A percentile compares a stretch with the other conserved stretches of the same genome.
phyloP scores from a whole-genome alignment of 306 rosid species.

The Hippophae gyantsensis region DNA sequence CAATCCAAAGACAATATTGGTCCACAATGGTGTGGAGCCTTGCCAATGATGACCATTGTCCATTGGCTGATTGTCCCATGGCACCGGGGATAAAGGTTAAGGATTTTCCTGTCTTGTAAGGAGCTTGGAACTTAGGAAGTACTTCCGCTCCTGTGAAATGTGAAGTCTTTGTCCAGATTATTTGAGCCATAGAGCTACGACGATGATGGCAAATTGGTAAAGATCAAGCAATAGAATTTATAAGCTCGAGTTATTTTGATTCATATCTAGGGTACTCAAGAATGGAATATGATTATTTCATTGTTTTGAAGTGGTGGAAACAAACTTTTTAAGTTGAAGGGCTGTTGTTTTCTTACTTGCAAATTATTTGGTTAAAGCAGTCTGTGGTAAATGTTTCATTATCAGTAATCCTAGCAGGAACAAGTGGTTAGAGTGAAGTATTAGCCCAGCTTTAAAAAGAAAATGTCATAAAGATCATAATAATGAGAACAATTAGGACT shows the following conservation, averaged over 20 bases:
- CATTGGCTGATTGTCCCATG: slow-evolving; percentile 46
- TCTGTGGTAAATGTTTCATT: background rate
- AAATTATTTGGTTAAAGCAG: background rate
- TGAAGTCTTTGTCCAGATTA: background rate
- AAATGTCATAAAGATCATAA: too few species aligned
- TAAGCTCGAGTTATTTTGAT: background rate
- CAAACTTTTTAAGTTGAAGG: background rate
- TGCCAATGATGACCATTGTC: slow-evolving; percentile 35
- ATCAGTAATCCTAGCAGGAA: slow-evolving; percentile 39
- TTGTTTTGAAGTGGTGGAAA: background rate
- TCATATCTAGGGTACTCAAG: background rate
- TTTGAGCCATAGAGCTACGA: background rate
- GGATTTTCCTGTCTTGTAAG: slow-evolving; percentile 52
- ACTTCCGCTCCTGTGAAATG: background rate
- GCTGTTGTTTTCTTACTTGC: background rate
- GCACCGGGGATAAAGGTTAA: slow-evolving; percentile 37
- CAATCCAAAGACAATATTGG: slow-evolving; percentile 27
- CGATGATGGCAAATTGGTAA: background rate
- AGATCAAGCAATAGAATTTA: slow-evolving; percentile 1
- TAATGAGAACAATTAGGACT: too few species aligned
- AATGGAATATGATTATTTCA: background rate
- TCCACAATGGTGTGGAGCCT: slow-evolving; percentile 72
- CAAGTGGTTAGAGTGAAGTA: slow-evolving; percentile 23
- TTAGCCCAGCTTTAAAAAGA: too few species aligned
- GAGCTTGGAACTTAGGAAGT: background rate